Percentiles rank a stretch among this genome's conserved stretches.
These are phyloP conservation scores for Debaryomyces castellii DNA, from an alignment of 805 yeast species.

Conservation along the genomic window DNA sequence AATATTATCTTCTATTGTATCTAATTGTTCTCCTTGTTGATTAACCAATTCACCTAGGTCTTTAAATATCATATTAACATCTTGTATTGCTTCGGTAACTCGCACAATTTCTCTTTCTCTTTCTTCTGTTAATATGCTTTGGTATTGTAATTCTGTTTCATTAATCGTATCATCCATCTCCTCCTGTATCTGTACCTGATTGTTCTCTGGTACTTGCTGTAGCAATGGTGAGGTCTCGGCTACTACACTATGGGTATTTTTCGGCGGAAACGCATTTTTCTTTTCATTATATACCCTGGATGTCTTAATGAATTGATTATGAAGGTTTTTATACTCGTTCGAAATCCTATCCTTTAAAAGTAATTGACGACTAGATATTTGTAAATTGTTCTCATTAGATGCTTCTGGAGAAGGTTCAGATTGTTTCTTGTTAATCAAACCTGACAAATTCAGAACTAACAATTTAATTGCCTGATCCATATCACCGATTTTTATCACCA, in stretches of 20 bases:
- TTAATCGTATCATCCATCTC: slow-evolving; percentile 39
- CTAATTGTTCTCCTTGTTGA: slow-evolving; percentile 84
- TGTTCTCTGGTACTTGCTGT: slow-evolving; percentile 31
- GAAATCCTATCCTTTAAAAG: slow-evolving; percentile 53
- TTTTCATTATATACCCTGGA: slow-evolving; percentile 51
- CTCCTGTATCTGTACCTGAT: slow-evolving; percentile 24
- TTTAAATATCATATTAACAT: slow-evolving; percentile 80
- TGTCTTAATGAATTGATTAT: slow-evolving; percentile 41
- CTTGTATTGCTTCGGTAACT: slow-evolving; percentile 76
- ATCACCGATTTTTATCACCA: slow-evolving; percentile 29
- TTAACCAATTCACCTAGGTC: slow-evolving; percentile 75
- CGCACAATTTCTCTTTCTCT: slow-evolving; percentile 70
- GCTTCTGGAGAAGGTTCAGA: slow-evolving; percentile 6
- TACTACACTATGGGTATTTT: slow-evolving; percentile 7
- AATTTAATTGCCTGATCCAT: slow-evolving; percentile 31
- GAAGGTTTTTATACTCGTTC: slow-evolving; percentile 55
- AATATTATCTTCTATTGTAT: slow-evolving; percentile 79
- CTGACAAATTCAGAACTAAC: slow-evolving; percentile 27
- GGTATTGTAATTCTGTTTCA: slow-evolving; percentile 58
- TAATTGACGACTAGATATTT: slow-evolving; percentile 37
- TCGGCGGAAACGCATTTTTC: slow-evolving; percentile 27
- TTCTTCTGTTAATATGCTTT: slow-evolving; percentile 63
- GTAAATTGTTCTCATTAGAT: slow-evolving; percentile 14
- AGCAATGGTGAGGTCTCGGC: not conserved
- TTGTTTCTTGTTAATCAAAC: slow-evolving; percentile 22